Evolutionary conservation across 2,329 filamentous ascomycete species (phyloP).

Genomic region (Rachicladosporium sp.): DNA sequence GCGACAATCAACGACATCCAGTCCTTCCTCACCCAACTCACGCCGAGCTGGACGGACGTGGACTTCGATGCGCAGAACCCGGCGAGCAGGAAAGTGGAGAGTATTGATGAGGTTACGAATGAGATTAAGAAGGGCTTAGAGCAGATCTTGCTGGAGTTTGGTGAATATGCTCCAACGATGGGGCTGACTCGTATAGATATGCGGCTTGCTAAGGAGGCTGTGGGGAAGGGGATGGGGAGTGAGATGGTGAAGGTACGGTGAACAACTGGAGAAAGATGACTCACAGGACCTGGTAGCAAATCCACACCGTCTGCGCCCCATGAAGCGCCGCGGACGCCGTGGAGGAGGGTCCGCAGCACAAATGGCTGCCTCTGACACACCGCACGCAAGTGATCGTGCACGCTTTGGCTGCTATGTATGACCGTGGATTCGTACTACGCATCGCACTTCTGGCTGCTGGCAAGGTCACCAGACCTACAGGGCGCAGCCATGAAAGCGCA

Average conservation of each 20-base stretch:
- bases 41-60: slow-evolving; percentile 70
- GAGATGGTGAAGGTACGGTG: slow-evolving; percentile 8
- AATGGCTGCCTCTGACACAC: too few species aligned
- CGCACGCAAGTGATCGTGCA: too few species aligned
- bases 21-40: slow-evolving; percentile 46
- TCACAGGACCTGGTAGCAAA: too few species aligned
- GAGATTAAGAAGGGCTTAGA: slow-evolving; percentile 53
- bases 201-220: slow-evolving; percentile 55
- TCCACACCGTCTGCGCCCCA: too few species aligned
- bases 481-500: too few species aligned
- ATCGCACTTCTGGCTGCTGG: too few species aligned
- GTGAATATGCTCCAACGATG: slow-evolving; percentile 58
- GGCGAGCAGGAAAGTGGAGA: slow-evolving; percentile 39
- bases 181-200: slow-evolving; percentile 60
- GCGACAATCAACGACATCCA: slow-evolving; percentile 57
- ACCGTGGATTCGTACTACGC: too few species aligned
- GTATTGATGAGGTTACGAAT: slow-evolving; percentile 59
- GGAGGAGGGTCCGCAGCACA: too few species aligned
- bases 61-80: slow-evolving; percentile 31
- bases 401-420: too few species aligned
- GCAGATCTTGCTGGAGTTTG: slow-evolving; percentile 59
- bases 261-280: too few species aligned
- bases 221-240: slow-evolving; percentile 12
- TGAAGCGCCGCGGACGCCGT: too few species aligned
- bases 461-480: too few species aligned